Evolutionary conservation across 1,284 basidiomycete species (phyloP), one percentile per base, ranked within the genome.

Genomic region (Mycena citricolor): DNA sequence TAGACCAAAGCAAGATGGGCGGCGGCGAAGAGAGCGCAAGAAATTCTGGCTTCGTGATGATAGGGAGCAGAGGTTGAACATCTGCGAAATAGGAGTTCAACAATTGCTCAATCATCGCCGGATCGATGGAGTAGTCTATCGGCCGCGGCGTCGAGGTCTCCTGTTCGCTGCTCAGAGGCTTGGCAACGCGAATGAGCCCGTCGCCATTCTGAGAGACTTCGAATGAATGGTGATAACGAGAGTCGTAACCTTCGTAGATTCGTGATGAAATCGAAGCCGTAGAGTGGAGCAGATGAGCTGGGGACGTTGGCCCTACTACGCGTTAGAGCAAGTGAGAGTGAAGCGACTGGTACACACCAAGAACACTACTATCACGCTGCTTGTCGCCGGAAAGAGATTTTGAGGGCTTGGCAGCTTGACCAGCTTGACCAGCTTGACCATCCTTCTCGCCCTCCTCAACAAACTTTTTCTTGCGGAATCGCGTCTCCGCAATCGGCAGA

Each of bases 401-500:
- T 50, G 43, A 5, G 26, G 35, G 25, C 53, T 49, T 31, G 42
- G 52, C 30, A 37, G 43, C 31, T 52, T 51, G 42, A 54, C 12
- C 39, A 45, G 55, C 36, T n/a, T n/a, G n/a, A n/a, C n/a, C n/a
- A 24, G 51, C 62, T 54, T 61, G 69, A 38, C 62, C 61, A 55
- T 68, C 76, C 56, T 80, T 71, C 54, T 68, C 65, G 30, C 69
- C 66, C 0, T 90, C 86, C 55, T 86, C 85, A 53, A 85, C 84
- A 32, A 79, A 52, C 57, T 87, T 86, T 69, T 93, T 91, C 73
- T 95, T 95, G 73, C 97, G 97, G 77, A 97, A 98, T 11, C 94
- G 83, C 0, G 94, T 99, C 65, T 98, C 95, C 14, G 94, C 93
- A 59, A 99, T 98, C 38, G 95, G 95, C 16, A 98, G 78, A 74